Conservation (phyloP, 2,329 filamentous ascomycete species). For the Trichoderma endophyticum region DNA sequence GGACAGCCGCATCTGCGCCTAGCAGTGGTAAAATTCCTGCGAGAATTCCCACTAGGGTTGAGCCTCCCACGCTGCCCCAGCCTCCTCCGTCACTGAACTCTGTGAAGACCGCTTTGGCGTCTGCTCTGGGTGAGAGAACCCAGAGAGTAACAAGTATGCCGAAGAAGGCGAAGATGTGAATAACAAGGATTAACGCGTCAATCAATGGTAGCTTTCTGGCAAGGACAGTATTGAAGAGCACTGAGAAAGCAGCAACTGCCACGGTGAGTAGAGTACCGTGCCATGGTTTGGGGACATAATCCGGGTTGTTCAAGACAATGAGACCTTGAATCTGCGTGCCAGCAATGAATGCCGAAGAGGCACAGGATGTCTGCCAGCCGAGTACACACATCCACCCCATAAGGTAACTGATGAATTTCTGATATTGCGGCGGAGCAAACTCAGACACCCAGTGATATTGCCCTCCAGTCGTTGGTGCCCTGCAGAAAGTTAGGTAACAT, state of each 20-base stretch:
- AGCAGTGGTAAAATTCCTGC: constrained; percentile 14
- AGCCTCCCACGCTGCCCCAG: constrained; percentile 1
- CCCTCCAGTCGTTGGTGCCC: constrained; percentile 55
- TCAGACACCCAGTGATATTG: constrained; percentile 59
- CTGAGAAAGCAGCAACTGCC: neutral
- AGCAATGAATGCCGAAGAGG: constrained; percentile 40
- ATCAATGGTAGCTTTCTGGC: constrained; percentile 45
- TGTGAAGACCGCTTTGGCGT: constrained; percentile 1
- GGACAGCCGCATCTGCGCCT: neutral
- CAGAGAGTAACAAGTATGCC: constrained; percentile 32
- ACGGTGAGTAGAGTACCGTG: constrained; percentile 7
- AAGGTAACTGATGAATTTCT: constrained; percentile 54
- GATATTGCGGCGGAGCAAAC: constrained; percentile 45
- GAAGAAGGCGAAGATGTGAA: constrained; percentile 43
- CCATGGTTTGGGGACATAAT: neutral
- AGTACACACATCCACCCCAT: constrained; percentile 45
- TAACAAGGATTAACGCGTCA: constrained; percentile 47
- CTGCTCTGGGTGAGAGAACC: constrained; percentile 23
- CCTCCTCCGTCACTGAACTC: constrained; percentile 11
- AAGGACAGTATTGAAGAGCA: constrained; percentile 4
- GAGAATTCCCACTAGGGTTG: constrained; percentile 15
- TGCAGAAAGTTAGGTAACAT: constrained; percentile 29
- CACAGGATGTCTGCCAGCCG: constrained; percentile 43
- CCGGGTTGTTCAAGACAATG: constrained; percentile 30
- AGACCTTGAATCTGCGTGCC: constrained; percentile 46